phyloP scores from a whole-genome alignment of 2,329 filamentous ascomycete species.

The Aspergillus fischeri region DNA sequence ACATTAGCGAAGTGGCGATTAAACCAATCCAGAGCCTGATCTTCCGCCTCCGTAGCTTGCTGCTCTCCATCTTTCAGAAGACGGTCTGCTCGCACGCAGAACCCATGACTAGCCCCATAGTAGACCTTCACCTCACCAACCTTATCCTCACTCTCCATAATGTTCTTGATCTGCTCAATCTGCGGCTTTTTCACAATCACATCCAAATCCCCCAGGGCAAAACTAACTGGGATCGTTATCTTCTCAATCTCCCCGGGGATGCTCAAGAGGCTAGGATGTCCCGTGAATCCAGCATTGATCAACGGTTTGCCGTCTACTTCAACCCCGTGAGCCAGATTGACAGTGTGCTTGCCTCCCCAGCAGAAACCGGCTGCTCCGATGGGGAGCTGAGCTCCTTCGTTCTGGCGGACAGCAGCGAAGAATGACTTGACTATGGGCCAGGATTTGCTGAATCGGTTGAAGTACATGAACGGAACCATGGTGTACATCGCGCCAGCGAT shows the following conservation, averaged over 20 bases:
- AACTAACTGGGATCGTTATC: slow-evolving; percentile 19
- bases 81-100: slow-evolving; percentile 24
- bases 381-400: slow-evolving; percentile 31
- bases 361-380: slow-evolving; percentile 58
- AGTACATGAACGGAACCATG: slow-evolving; percentile 21
- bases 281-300: slow-evolving; percentile 51
- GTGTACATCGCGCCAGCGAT: slow-evolving; percentile 5
- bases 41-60: slow-evolving; percentile 24
- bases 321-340: slow-evolving; percentile 45
- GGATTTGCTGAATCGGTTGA: slow-evolving; percentile 21
- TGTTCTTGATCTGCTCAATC: slow-evolving; percentile 19
- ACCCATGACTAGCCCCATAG: slow-evolving; percentile 23
- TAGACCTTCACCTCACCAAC: slow-evolving; percentile 23
- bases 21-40: slow-evolving; percentile 22
- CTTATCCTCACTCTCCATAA: slow-evolving; percentile 14
- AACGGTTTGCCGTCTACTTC: slow-evolving; percentile 29
- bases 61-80: slow-evolving; percentile 16
- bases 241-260: slow-evolving; percentile 46
- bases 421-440: slow-evolving; percentile 37
- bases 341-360: slow-evolving; percentile 58
- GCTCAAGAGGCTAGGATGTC: slow-evolving; percentile 49
- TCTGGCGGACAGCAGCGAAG: slow-evolving; percentile 33
- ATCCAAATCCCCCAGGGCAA: slow-evolving; percentile 24
- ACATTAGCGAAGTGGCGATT: slow-evolving; percentile 9
- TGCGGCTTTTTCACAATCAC: slow-evolving; percentile 12